Base-by-base conservation (phyloP, 495 filamentous ascomycete genomes). In the Massariosphaeria phaeospora region DNA sequence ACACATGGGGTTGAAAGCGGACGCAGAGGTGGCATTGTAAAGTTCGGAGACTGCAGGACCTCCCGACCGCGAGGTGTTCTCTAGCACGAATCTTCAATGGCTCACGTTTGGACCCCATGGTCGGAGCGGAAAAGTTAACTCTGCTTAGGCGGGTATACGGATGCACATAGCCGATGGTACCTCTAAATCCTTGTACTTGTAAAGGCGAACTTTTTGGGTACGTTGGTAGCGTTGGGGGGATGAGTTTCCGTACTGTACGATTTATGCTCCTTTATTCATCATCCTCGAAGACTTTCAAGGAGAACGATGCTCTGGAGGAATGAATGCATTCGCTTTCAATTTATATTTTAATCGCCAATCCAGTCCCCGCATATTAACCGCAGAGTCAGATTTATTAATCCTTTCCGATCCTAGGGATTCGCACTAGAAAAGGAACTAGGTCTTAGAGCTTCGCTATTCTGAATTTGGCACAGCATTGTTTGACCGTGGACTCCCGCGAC, bases 141-240 rank as follows among this genome's bases (percentile, higher is more conserved):
- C 38, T 33, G 7, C 7, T 13, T 40, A 41, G 35, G 48, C 40
- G 41, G 29, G 26, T 15, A 21, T 45, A 45, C 29, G 23, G 25
- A 21, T 56, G 52, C 52, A 56, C 52, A 56, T 56, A 54, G 40
- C 40, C 46, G 46, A 54, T 54, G 43, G 25, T 24, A 17, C 44
- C 20, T 25, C 30, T 34, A 17, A 33, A 46, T 40, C 35, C 44
- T 41, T 56, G 52, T 56, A 56, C 25, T 56, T 56, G 52, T 56
- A 56, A 48, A 34, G 25, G 46, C 17, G 31, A 29, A 15, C 26
- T 43, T 54, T 54, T 41, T 54, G 50, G 50, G 50, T 46, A 36
- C 13, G 39, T 29, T 29, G 15, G 34, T 38, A 27, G 47, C 9
- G 24, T 26, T 24, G 31, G 25, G 4, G 31, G 47, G 26, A 30